Evolutionary conservation across 164 flowering plant genomes (phyloP).

Genomic region (Tetracentron sinense): DNA sequence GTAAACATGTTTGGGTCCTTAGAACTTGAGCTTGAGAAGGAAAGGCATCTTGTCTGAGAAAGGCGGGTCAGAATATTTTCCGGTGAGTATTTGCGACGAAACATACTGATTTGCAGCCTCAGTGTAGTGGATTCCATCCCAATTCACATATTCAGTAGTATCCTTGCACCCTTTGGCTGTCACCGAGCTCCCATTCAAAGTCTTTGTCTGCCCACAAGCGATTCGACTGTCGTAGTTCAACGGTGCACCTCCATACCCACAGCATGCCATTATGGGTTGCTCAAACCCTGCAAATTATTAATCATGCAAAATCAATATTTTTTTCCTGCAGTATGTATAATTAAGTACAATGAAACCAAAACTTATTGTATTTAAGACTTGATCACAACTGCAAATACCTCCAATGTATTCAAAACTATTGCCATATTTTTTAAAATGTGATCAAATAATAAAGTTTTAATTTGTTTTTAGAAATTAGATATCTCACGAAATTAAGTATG

Average conservation of each 20-base stretch:
- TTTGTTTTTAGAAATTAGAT: too few relatives aligned
- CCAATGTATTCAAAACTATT: too few relatives aligned
- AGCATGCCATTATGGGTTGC: slow-evolving; percentile 63
- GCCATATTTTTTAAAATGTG: too few relatives aligned
- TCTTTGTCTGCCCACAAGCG: slow-evolving; percentile 62
- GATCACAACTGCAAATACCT: neutral
- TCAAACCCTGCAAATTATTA: slow-evolving; percentile 56
- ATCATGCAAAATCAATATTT: slow-evolving; percentile 4
- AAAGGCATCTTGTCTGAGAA: slow-evolving; percentile 58
- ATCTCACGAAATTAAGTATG: too few relatives aligned
- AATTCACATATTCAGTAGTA: slow-evolving; percentile 54
- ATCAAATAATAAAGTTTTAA: too few relatives aligned
- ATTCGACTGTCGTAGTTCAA: slow-evolving; percentile 59
- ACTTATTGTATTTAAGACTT: neutral
- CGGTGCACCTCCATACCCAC: slow-evolving; percentile 82
- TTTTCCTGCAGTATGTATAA: neutral
- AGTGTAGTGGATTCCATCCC: slow-evolving; percentile 91
- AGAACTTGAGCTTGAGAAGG: slow-evolving; percentile 49
- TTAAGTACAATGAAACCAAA: neutral
- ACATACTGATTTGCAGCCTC: slow-evolving; percentile 77
- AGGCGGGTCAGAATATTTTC: slow-evolving; percentile 75
- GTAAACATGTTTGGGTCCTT: slow-evolving; percentile 9
- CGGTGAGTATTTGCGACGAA: slow-evolving; percentile 64
- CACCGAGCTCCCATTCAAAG: slow-evolving; percentile 54
- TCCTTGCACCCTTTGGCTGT: slow-evolving; percentile 59